Evolutionary conservation across 345 rosid species (phyloP).

Genomic region (Euphorbia lathyris): DNA sequence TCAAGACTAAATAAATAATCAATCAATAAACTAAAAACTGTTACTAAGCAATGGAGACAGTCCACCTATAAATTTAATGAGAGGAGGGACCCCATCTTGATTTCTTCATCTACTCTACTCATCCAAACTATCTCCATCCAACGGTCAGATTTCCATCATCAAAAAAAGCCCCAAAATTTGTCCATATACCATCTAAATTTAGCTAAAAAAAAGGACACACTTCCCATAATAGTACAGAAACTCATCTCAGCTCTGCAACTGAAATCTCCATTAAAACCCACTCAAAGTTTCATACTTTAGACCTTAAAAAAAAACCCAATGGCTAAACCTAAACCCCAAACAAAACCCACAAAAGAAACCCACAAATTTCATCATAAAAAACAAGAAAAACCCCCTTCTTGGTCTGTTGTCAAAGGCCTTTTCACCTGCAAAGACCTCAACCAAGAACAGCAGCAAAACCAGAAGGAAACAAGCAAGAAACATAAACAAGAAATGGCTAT

Average conservation of each 20-base stretch:
- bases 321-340: conserved; percentile 41
- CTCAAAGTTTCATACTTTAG: background rate
- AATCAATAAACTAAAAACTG: too few species aligned
- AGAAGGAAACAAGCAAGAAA: background rate
- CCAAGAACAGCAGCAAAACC: conserved; percentile 4
- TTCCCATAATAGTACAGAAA: background rate
- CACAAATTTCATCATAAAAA: conserved; percentile 35
- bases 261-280: background rate
- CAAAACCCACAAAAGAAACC: conserved; percentile 32
- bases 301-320: conserved; percentile 20
- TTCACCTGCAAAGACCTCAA: conserved; percentile 40
- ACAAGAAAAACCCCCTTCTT: conserved; percentile 44
- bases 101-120: conserved; percentile 12
- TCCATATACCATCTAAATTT: conserved; percentile 1
- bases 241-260: conserved; percentile 9
- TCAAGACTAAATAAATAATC: too few species aligned
- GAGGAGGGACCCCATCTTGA: conserved; percentile 22
- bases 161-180: background rate
- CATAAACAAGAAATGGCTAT: background rate
- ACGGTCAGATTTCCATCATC: conserved; percentile 23
- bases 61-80: background rate
- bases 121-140: conserved; percentile 15
- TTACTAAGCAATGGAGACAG: background rate
- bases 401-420: conserved; percentile 52
- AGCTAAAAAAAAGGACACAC: background rate